phyloP scores from a whole-genome alignment of 768 basidiomycete genomes.

The Fomitopsis pulvina region DNA sequence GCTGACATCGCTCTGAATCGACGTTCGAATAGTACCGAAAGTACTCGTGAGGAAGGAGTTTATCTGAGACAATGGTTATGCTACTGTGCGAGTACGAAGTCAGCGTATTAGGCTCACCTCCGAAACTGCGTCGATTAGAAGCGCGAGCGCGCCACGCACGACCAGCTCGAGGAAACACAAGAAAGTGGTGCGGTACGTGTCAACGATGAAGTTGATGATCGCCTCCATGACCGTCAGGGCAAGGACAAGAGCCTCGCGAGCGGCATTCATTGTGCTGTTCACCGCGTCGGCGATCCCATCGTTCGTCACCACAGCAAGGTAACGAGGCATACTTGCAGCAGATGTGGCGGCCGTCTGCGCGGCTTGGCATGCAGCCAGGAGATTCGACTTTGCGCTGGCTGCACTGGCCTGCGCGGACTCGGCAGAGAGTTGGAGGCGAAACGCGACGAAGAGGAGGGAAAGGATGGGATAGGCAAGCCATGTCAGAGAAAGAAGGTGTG shows the following conservation, averaged over 20 bases:
- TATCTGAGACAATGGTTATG: constrained; percentile 57
- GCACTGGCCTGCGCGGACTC: constrained; percentile 62
- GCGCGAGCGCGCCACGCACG: constrained; percentile 69
- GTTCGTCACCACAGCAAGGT: constrained; percentile 80
- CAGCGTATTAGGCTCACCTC: constrained; percentile 47
- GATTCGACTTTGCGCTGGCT: constrained; percentile 60
- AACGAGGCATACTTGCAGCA: constrained; percentile 83
- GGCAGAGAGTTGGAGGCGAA: constrained; percentile 72
- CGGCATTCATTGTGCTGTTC: constrained; percentile 72
- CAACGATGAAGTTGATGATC: constrained; percentile 87
- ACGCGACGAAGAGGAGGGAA: constrained; percentile 83
- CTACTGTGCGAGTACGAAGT: constrained; percentile 4
- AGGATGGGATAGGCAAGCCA: constrained; percentile 91
- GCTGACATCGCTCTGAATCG: constrained; percentile 65
- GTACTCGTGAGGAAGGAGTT: constrained; percentile 59
- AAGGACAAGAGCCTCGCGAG: constrained; percentile 65
- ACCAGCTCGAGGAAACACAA: constrained; percentile 91
- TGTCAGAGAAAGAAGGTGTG: constrained; percentile 77
- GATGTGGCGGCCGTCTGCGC: constrained; percentile 78
- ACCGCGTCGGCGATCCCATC: constrained; percentile 70
- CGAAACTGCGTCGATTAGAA: constrained; percentile 78
- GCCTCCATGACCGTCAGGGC: constrained; percentile 81
- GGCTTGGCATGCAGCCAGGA: constrained; percentile 81
- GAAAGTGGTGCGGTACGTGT: constrained; percentile 88
- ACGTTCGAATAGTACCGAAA: constrained; percentile 53